Conservation (phyloP, 1,284 basidiomycete species). For the Boletellus deceptivus region DNA sequence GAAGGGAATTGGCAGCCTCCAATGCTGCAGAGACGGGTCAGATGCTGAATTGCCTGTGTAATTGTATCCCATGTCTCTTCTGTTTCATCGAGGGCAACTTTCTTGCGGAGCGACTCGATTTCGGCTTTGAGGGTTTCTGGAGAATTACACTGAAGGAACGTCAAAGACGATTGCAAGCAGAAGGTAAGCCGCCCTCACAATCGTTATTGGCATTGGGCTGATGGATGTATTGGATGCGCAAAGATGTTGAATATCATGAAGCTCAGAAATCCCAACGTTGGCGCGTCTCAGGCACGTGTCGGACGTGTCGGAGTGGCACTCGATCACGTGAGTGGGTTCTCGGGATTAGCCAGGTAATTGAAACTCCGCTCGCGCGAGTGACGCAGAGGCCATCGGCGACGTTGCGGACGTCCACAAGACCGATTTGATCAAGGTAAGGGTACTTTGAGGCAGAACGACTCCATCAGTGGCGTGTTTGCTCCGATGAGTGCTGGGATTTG, state of each 20-base stretch:
- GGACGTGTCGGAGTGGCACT: constrained; percentile 21
- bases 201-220: constrained; percentile 33
- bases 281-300: constrained; percentile 27
- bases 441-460: neutral
- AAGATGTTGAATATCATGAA: constrained; percentile 19
- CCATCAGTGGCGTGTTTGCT: neutral
- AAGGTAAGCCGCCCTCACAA: constrained; percentile 7
- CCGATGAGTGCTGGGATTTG: neutral
- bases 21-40: constrained; percentile 57
- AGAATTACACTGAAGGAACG: constrained; percentile 34
- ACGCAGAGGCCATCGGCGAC: constrained; percentile 9
- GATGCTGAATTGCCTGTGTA: constrained; percentile 47
- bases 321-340: constrained; percentile 22
- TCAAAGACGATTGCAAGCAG: neutral
- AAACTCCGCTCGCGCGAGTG: constrained; percentile 21
- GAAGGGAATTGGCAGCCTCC: constrained; percentile 55
- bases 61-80: constrained; percentile 87
- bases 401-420: constrained; percentile 18
- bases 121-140: constrained; percentile 37
- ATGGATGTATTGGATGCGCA: neutral
- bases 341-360: constrained; percentile 28
- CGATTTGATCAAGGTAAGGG: constrained; percentile 27
- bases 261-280: constrained; percentile 13
- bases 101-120: constrained; percentile 42
- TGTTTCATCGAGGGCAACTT: constrained; percentile 61